Evolutionary conservation across 2,329 filamentous ascomycete species (phyloP), one percentile per base, ranked within the genome.

Genomic region (Endocalyx cinctus): DNA sequence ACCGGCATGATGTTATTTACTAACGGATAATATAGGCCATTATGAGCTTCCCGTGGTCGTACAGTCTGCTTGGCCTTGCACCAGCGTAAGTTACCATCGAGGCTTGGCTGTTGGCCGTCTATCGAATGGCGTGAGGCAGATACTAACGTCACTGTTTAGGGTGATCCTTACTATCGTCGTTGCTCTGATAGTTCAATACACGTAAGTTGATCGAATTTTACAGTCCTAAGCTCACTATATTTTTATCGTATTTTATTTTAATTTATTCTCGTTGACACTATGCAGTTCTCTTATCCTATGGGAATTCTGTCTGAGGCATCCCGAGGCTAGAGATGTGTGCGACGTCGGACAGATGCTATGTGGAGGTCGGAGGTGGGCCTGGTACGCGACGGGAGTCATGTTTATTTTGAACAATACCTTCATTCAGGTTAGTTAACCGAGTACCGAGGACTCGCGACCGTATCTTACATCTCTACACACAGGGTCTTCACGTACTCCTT

Each of bases 291-390:
- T 52, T 32, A 38, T 53, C 6, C 39, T 43, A 12, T 56, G 46
- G 88, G 79, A 89, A 57, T 95, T 95, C 52, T 96, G 89, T 57
- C 65, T 96, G 37, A 79, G 87, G 29, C 87, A 96, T 54, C 89
- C 89, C 1, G 87, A 96, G 58, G 81, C 94, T 39, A 81, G 87
- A 48, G 89, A 96, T 64, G 86, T 95, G 11, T 95, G 88, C 56
- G 89, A 96, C 56, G 85, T 96, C 54, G 89, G 88, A n/a, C 87
- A 95, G 60, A 89, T 89, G 74, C 76, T 96, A 15, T 95, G 94
- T 63, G 94, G 84, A 81, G 82, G 83, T 45, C 80, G 86, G 58
- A 78, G 74, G 39, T 86, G 82, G 76, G 77, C 74, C 4, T 81
- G 77, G 77, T 81, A 72, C 57, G 68, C 65, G 18, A 81, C 77